phyloP scores from a whole-genome alignment of 176 grass and related monocot genomes.

The Eleusine indica region DNA sequence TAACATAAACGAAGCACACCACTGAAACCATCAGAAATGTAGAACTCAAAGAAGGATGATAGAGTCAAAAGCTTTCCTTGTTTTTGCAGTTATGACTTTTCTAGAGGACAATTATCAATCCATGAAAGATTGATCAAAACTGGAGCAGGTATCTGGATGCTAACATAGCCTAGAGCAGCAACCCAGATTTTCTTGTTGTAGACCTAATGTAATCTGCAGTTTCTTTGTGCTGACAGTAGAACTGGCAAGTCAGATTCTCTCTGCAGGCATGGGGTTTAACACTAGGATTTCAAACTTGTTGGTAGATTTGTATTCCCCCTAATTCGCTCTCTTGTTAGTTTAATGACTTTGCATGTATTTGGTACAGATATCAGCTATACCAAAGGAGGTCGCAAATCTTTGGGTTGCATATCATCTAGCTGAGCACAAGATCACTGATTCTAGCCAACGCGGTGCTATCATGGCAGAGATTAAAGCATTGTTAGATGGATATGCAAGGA shows the following conservation, averaged over 20 bases:
- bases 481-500: slow-evolving; percentile 20
- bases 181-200: not conserved
- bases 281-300: not conserved
- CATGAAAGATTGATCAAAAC: not conserved
- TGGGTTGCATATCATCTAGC: slow-evolving; percentile 22
- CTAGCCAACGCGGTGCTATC: slow-evolving; percentile 18
- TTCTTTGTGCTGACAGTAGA: not conserved
- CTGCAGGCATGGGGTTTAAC: not conserved
- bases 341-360: slow-evolving; percentile 22
- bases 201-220: not conserved
- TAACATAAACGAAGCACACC: not conserved
- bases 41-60: not conserved
- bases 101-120: not conserved
- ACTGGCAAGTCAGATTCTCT: not conserved
- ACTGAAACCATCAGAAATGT: not conserved
- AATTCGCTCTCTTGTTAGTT: not conserved
- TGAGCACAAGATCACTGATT: slow-evolving; percentile 37
- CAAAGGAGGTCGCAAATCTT: slow-evolving; percentile 35
- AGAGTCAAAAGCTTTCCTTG: not conserved
- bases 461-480: slow-evolving; percentile 38
- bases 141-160: not conserved
- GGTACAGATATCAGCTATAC: slow-evolving; percentile 27
- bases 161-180: not conserved
- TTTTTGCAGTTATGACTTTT: not conserved
- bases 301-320: not conserved